Percentiles rank a stretch among this genome's conserved stretches.
Evolutionary conservation across 495 filamentous ascomycete species (phyloP).

Genomic region (Lepidopterella palustris): DNA sequence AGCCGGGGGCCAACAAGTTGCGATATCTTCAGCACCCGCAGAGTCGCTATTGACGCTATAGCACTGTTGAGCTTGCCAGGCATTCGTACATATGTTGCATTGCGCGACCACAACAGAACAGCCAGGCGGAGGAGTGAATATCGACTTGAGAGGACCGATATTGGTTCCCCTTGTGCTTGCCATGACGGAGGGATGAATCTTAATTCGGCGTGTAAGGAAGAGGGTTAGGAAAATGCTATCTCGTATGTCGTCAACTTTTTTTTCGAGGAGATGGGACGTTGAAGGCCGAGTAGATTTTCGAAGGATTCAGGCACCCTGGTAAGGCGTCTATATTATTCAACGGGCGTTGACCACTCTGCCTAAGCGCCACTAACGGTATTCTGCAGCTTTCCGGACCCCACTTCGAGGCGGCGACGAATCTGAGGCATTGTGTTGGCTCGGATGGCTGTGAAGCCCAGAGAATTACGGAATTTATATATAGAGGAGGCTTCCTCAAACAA

Average conservation of each 20-base stretch:
- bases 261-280: neutral
- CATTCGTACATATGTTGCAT: neutral
- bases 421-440: no score
- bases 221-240: neutral
- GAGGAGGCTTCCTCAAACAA: no score
- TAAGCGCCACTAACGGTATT: no score
- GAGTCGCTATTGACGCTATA: neutral
- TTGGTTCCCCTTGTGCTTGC: neutral
- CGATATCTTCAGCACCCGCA: neutral
- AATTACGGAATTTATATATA: no score
- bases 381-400: no score
- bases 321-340: no score
- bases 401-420: no score
- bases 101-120: neutral
- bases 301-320: neutral
- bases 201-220: neutral
- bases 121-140: neutral
- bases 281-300: neutral
- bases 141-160: neutral
- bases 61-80: neutral
- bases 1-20: neutral
- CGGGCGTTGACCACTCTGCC: no score
- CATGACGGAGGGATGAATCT: neutral
- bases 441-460: no score
- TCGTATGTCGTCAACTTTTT: neutral